Evolutionary conservation across 768 basidiomycete species (phyloP).

Genomic region (Boletus coccyginus): DNA sequence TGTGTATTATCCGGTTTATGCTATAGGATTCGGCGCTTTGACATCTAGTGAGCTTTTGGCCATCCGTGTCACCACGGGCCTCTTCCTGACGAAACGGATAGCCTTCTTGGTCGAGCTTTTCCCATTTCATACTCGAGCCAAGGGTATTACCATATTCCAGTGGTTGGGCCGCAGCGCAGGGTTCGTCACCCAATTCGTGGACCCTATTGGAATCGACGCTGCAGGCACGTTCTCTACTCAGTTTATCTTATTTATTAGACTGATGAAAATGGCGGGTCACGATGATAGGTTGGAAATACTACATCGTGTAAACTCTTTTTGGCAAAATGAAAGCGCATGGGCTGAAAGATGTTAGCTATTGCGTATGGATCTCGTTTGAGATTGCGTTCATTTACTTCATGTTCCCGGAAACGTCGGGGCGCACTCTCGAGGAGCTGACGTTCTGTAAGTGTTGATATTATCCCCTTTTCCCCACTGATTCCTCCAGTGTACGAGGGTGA

Average conservation of each 20-base stretch:
- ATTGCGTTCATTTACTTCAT: background rate
- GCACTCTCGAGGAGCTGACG: slow-evolving; percentile 1
- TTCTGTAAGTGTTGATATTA: slow-evolving; percentile 8
- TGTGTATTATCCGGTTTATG: slow-evolving; percentile 15
- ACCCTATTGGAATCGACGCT: slow-evolving; percentile 8
- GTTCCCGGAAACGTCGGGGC: slow-evolving; percentile 2
- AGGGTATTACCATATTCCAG: slow-evolving; percentile 61
- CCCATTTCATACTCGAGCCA: slow-evolving; percentile 59
- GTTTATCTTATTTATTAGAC: no score
- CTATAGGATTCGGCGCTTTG: slow-evolving; percentile 8
- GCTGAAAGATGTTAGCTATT: background rate
- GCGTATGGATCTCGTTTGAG: background rate
- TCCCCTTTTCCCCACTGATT: background rate
- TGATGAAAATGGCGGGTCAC: background rate
- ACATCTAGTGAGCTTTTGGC: slow-evolving; percentile 3
- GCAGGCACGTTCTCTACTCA: slow-evolving; percentile 1
- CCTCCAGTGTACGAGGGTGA: background rate
- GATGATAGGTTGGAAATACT: slow-evolving; percentile 9
- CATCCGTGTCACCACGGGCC: no score
- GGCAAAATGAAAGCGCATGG: background rate
- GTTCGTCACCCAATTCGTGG: slow-evolving; percentile 13
- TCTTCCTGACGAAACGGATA: background rate
- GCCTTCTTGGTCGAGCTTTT: slow-evolving; percentile 54
- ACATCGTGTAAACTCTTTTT: background rate
- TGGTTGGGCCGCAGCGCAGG: slow-evolving; percentile 46